Conservation (phyloP, 345 rosid species). For the Boechera stricta region DNA sequence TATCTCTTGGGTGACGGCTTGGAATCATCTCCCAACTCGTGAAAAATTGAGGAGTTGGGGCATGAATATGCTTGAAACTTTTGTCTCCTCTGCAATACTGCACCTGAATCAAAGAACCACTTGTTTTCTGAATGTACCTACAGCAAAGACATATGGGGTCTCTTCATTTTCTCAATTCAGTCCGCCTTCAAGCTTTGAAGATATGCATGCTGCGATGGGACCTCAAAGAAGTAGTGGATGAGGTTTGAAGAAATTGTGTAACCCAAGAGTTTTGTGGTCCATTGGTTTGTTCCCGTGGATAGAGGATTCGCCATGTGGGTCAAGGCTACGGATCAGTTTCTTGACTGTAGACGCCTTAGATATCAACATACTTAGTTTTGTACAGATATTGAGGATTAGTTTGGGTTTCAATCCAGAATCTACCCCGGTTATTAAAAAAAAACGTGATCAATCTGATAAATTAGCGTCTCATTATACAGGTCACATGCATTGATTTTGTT, state of each 20-base stretch:
- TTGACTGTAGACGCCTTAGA: not conserved
- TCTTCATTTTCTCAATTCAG: not conserved
- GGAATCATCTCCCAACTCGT: not conserved
- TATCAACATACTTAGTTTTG: too few relatives aligned
- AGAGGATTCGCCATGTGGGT: not conserved
- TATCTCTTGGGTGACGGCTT: not conserved
- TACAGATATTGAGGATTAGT: not conserved
- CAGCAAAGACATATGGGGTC: not conserved
- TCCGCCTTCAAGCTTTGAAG: not conserved
- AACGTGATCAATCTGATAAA: not conserved
- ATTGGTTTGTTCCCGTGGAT: not conserved
- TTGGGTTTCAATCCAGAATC: not conserved
- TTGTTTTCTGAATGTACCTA: not conserved
- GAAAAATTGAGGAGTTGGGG: not conserved
- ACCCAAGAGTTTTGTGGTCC: not conserved
- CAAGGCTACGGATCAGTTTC: not conserved
- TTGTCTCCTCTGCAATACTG: not conserved
- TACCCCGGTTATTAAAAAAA: not conserved
- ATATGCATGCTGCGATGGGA: not conserved
- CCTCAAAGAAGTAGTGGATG: not conserved
- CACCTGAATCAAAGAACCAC: not conserved
- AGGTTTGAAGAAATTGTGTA: not conserved
- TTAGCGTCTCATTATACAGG: not conserved
- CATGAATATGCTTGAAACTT: not conserved
- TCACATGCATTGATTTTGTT: not conserved